A percentile compares a stretch with the other conserved stretches of the same genome.
phyloP scores from a whole-genome alignment of 345 rosid genomes.

The Hevea brasiliensis region DNA sequence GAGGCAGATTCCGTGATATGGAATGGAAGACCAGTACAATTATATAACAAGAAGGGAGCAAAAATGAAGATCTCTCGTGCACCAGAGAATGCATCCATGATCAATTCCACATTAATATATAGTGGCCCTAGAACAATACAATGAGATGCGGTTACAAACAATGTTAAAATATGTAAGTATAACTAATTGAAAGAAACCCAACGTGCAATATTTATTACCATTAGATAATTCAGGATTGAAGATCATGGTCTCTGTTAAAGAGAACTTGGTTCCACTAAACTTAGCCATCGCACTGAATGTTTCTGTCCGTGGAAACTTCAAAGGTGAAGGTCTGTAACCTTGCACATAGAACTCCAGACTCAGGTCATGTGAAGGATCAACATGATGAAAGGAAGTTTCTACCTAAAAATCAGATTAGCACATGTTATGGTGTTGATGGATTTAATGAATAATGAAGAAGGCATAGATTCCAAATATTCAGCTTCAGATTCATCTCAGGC shows the following conservation, averaged over 20 bases:
- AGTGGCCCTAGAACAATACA: slow-evolving; percentile 51
- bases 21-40: slow-evolving; percentile 80
- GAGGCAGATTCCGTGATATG: slow-evolving; percentile 53
- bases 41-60: slow-evolving; percentile 78
- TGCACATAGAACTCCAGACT: slow-evolving; percentile 58
- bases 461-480: slow-evolving; percentile 13
- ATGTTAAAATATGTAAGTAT: slow-evolving; percentile 5
- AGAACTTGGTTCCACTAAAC: slow-evolving; percentile 67
- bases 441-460: slow-evolving; percentile 19
- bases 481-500: background rate
- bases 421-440: slow-evolving; percentile 2
- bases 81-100: slow-evolving; percentile 84
- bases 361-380: slow-evolving; percentile 86
- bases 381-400: slow-evolving; percentile 71
- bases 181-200: slow-evolving; percentile 6
- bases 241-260: slow-evolving; percentile 58
- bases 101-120: slow-evolving; percentile 68
- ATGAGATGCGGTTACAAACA: slow-evolving; percentile 20
- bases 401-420: slow-evolving; percentile 45
- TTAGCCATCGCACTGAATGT: slow-evolving; percentile 62
- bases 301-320: slow-evolving; percentile 81
- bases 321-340: slow-evolving; percentile 53
- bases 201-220: slow-evolving; percentile 41
- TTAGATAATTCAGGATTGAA: slow-evolving; percentile 47
- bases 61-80: slow-evolving; percentile 72